phyloP scores from a whole-genome alignment of 2,329 filamentous ascomycete genomes.

The Teratosphaeria viscida region DNA sequence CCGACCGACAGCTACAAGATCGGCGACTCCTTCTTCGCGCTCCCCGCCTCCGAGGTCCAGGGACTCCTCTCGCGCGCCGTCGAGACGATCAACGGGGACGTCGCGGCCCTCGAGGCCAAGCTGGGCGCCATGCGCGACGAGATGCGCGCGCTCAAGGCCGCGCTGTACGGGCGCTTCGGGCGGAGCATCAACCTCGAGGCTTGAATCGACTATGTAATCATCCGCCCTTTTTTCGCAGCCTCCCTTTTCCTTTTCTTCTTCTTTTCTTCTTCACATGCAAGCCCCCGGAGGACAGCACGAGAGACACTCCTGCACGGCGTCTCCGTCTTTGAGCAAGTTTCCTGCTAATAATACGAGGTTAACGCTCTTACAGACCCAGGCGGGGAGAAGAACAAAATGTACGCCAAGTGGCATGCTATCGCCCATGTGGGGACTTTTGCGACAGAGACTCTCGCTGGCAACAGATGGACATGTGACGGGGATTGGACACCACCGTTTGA shows the following conservation, averaged over 20 bases:
- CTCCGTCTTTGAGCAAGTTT: background rate
- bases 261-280: background rate
- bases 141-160: constrained; percentile 81
- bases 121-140: constrained; percentile 67
- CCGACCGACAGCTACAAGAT: constrained; percentile 68
- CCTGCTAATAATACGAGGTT: too few species aligned
- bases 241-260: too few species aligned
- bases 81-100: constrained; percentile 64
- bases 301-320: background rate
- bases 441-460: too few species aligned
- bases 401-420: too few species aligned
- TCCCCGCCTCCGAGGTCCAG: constrained; percentile 76
- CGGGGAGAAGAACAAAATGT: too few species aligned
- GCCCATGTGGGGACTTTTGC: too few species aligned
- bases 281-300: background rate
- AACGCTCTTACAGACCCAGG: too few species aligned
- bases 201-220: constrained; percentile 1
- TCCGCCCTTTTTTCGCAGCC: background rate
- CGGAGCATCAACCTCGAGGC: constrained; percentile 95
- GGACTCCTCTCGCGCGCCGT: constrained; percentile 66
- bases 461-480: too few species aligned
- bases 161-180: constrained; percentile 88
- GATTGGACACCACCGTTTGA: too few species aligned
- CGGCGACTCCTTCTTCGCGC: constrained; percentile 85
- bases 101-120: constrained; percentile 65